Base-by-base conservation (phyloP, 2,329 filamentous ascomycete species). In the Fusarium sp. region DNA sequence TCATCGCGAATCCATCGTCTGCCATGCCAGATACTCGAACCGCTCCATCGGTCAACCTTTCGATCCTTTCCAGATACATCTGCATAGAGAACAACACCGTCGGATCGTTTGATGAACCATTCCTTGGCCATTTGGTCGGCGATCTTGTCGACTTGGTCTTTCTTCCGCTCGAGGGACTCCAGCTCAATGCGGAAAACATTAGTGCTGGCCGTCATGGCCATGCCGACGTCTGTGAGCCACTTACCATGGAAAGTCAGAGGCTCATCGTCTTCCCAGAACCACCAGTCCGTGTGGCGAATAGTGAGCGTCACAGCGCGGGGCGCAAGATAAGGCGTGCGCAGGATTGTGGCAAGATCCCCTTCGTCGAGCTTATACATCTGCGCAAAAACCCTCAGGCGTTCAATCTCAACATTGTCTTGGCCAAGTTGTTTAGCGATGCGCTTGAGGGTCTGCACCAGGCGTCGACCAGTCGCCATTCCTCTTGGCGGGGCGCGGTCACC, bases 161-260 rank as follows among this genome's bases (percentile, higher is more conserved):
- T 80, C 62, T 84, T 83, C 14, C 81, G 75, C 50, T 80, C 77
- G 8, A 85, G 56, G 4, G 81, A 82, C 72, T 87, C 85, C 17
- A 85, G 72, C 40, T 85, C 82, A 7, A 85, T 75, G 25, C 73
- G 70, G 3, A 87, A 68, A 45, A 80, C 77, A 2, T 72, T 68
- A 17, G 84, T 74, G 6, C 76, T 78, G 0, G 61, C 6, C 1
- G 79, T 75, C 27, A 84, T 61, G 1, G 4, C 45, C 0, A 27
- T 7, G 22, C 65, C 56, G 1, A 76, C 48, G 1, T 15, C 37
- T 6, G 68, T 27, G n/a, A 83, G 76, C 82, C 82, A 84, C 1
- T 35, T 11, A 1, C 73, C 75, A 1, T 75, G 67, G 27, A 84
- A 78, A 6, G 66, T 59, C 7, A 85, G 71, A 4, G 74, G 75